These are phyloP conservation scores for Hypocreales sp. DNA, from an alignment of 2,329 filamentous ascomycete genomes.

Conservation along the genomic window DNA sequence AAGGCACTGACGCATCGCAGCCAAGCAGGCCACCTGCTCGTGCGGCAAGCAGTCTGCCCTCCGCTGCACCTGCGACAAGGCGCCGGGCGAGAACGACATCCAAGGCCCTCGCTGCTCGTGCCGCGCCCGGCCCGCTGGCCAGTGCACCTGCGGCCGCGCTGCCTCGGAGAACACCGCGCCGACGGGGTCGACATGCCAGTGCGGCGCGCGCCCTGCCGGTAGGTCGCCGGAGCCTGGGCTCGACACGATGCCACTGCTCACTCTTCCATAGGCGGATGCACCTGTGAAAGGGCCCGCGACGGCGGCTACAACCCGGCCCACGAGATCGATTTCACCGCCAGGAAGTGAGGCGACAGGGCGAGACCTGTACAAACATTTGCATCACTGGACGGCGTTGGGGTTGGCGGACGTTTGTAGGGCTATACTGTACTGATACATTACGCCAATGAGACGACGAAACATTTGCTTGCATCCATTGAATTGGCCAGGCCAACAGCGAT, in stretches of 20 bases:
- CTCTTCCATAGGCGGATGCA: constrained; percentile 44
- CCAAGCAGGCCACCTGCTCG: constrained; percentile 59
- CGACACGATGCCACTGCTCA: constrained; percentile 3
- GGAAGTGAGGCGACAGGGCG: constrained; percentile 29
- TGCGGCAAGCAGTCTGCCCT: constrained; percentile 82
- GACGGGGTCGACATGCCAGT: constrained; percentile 51
- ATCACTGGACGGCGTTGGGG: too few relatives aligned
- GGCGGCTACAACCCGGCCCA: constrained; percentile 44
- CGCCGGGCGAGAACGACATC: constrained; percentile 57
- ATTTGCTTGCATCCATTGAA: too few relatives aligned
- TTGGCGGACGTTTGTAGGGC: too few relatives aligned
- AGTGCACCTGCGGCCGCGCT: constrained; percentile 69
- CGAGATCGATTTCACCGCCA: constrained; percentile 82
- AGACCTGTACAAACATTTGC: too few relatives aligned
- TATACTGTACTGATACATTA: too few relatives aligned
- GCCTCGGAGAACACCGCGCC: constrained; percentile 50
- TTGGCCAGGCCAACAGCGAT: too few relatives aligned
- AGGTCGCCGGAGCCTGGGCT: too few relatives aligned
- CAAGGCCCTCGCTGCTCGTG: constrained; percentile 68
- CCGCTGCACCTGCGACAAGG: constrained; percentile 72
- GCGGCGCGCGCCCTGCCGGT: constrained; percentile 61
- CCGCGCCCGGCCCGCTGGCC: constrained; percentile 61
- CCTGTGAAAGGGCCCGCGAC: constrained; percentile 61
- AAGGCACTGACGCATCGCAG: constrained; percentile 14
- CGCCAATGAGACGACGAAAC: too few relatives aligned